phyloP scores from a whole-genome alignment of 257 asterid species.

The Mentha longifolia region DNA sequence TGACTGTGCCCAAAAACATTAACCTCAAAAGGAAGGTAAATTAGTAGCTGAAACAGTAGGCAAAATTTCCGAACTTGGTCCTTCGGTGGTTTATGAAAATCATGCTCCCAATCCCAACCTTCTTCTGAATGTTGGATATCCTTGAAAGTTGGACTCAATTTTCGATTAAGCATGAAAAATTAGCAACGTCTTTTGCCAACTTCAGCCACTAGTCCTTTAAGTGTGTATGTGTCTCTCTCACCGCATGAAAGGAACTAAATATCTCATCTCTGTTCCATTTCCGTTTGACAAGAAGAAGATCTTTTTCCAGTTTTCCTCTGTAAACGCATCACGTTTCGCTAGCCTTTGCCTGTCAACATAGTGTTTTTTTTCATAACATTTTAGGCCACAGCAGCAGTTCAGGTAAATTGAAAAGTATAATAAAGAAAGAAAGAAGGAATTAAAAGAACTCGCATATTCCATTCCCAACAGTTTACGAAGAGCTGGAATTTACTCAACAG shows the following conservation, averaged over 20 bases:
- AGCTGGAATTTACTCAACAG: background rate
- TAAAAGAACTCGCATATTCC: too few relatives aligned
- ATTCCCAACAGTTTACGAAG: too few relatives aligned
- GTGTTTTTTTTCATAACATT: background rate
- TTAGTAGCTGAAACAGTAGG: conserved; percentile 8
- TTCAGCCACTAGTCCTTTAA: background rate
- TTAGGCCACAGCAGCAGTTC: background rate
- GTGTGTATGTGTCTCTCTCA: conserved; percentile 34
- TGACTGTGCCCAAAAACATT: conserved; percentile 1
- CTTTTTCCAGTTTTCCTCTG: conserved; percentile 96
- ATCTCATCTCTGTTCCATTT: conserved; percentile 91
- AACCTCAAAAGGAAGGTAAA: background rate
- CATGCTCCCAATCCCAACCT: background rate
- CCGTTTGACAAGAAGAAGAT: conserved; percentile 87
- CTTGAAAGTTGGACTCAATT: conserved; percentile 9
- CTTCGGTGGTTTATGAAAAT: background rate
- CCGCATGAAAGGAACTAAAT: conserved; percentile 84
- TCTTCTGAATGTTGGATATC: conserved; percentile 13
- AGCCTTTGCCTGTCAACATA: conserved; percentile 76
- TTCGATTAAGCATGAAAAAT: conserved; percentile 4
- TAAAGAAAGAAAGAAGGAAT: too few relatives aligned
- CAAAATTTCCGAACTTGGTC: background rate
- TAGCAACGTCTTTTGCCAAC: conserved; percentile 19
- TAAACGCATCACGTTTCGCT: conserved; percentile 70
- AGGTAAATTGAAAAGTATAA: too few relatives aligned